Base-by-base conservation (phyloP, 2,329 filamentous ascomycete species). In the Colletotrichum musae region DNA sequence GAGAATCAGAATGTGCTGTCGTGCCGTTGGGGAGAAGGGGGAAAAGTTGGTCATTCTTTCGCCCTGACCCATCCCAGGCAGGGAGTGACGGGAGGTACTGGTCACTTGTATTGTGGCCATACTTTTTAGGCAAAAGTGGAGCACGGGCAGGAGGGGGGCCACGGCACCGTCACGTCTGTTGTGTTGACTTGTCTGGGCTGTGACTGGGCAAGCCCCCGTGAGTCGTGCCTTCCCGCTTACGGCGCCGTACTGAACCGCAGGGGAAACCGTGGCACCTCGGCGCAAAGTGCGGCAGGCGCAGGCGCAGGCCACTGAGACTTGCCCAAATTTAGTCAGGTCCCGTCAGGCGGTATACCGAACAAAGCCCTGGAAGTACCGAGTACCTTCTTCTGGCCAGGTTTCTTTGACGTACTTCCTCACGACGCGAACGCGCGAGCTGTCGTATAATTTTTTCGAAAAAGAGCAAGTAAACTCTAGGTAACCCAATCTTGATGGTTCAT, bases 31-130 rank as follows among this genome's bases (percentile, higher is more conserved):
- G 64, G 64, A 58, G 52, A 60, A 72, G 64, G 65, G 67, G 58
- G 67, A 77, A 76, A 75, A 76, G 71, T 72, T 73, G 74, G 72
- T 64, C 41, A 64, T 60, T 59, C 72, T 68, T 68, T 66, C 70
- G 70, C 65, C 64, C 62, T 36, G 62, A 57, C 43, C 43, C 63
- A 24, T 62, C 57, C 63, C 45, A 60, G 63, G 67, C 56, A 70
- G 57, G 63, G 28, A 39, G 67, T 24, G 21, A 24, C 21, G 21
- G 57, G 21, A 70, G 57, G 61, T 57, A 61, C 51, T 70, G 32
- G 7, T 36, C 32, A 36, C 32, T 63, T 67, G 51, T 24, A 56
- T 63, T 67, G 51, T 24, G 62, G 67, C 67, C 67, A 15, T 41
- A 69, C 5, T 45, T 66, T 3, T 67, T 39, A 70, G 67, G 67